Evolutionary conservation across 495 filamentous ascomycete species (phyloP).

Genomic region (Podospora appendiculata): DNA sequence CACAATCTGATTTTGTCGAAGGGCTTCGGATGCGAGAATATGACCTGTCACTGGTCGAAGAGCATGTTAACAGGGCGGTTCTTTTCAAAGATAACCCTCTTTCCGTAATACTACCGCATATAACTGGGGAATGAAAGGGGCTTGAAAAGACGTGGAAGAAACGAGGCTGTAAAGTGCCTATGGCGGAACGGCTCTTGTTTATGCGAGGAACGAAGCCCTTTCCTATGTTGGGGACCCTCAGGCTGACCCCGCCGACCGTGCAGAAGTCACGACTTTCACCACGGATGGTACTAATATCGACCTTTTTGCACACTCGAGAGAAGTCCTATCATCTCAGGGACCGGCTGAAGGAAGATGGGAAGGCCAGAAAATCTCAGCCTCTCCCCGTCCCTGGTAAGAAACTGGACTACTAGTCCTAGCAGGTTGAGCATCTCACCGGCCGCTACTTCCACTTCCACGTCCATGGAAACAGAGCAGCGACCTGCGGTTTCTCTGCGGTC

Average conservation of each 20-base stretch:
- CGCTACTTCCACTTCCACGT: background rate
- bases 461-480: background rate
- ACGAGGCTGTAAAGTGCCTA: slow-evolving; percentile 5
- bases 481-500: background rate
- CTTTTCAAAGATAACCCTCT: slow-evolving; percentile 17
- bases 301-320: slow-evolving; percentile 22
- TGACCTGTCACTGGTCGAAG: slow-evolving; percentile 18
- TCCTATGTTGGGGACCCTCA: slow-evolving; percentile 8
- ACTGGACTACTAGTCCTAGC: background rate
- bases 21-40: slow-evolving; percentile 15
- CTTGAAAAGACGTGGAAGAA: slow-evolving; percentile 11
- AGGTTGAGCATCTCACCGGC: background rate
- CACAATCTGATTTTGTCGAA: slow-evolving; percentile 23
- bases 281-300: slow-evolving; percentile 23
- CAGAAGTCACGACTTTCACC: slow-evolving; percentile 24
- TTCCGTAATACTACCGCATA: slow-evolving; percentile 20
- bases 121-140: slow-evolving; percentile 26
- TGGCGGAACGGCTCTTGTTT: background rate
- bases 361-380: slow-evolving; percentile 1
- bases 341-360: slow-evolving; percentile 12
- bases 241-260: slow-evolving; percentile 14
- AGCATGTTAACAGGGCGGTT: slow-evolving; percentile 17
- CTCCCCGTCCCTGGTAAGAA: slow-evolving; percentile 2
- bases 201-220: background rate
- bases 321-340: slow-evolving; percentile 17